Percentiles rank a stretch among this genome's conserved stretches.
These are phyloP conservation scores for Podila verticillata DNA, from an alignment of 192 early-diverging fungal species.

Conservation along the genomic window DNA sequence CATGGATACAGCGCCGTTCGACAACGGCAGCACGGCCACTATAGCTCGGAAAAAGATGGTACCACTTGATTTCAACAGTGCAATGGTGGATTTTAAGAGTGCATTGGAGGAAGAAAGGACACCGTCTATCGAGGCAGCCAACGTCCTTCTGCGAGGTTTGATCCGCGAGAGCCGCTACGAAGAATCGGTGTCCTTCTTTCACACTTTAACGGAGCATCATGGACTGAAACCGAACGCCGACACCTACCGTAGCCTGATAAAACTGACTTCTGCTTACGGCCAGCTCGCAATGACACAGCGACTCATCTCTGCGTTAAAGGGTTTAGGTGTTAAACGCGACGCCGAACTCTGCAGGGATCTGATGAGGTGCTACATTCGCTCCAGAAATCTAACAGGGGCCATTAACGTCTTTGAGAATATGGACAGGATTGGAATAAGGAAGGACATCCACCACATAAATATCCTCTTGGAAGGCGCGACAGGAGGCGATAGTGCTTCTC, in stretches of 20 bases:
- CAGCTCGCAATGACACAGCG: constrained; percentile 33
- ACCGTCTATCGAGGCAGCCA: constrained; percentile 27
- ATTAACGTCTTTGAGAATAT: constrained; percentile 44
- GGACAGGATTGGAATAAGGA: constrained; percentile 1
- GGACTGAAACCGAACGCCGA: constrained; percentile 17
- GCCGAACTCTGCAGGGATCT: constrained; percentile 17
- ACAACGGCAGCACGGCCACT: neutral
- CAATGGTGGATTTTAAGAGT: constrained; percentile 5
- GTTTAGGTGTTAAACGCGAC: constrained; percentile 23
- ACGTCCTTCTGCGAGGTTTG: constrained; percentile 16
- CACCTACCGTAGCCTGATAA: constrained; percentile 22
- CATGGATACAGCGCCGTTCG: no score
- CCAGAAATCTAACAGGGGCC: constrained; percentile 20
- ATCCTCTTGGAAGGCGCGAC: constrained; percentile 35
- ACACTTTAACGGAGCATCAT: constrained; percentile 31
- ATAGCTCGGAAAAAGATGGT: neutral
- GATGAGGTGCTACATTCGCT: constrained; percentile 34
- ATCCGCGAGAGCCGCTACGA: constrained; percentile 22
- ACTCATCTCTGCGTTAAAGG: constrained; percentile 25
- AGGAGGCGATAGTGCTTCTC: constrained; percentile 7
- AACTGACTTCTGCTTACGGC: constrained; percentile 22
- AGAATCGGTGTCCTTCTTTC: constrained; percentile 35
- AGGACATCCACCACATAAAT: constrained; percentile 31
- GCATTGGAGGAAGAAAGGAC: constrained; percentile 19
- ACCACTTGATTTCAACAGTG: constrained; percentile 17